Base-by-base conservation (phyloP, 73 alveolate genomes). In the Paramecium pentaurelia region DNA sequence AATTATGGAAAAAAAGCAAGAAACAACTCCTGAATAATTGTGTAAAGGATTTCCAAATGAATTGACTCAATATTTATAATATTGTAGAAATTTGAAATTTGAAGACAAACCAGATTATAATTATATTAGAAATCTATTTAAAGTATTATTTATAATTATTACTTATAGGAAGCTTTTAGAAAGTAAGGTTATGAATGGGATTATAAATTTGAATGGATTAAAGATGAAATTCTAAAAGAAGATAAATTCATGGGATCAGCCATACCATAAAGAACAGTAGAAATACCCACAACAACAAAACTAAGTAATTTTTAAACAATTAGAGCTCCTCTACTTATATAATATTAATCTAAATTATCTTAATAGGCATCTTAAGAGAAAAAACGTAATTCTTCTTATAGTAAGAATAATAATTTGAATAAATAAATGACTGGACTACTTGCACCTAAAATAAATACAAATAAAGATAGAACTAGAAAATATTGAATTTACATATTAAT, bases 21-120 rank as follows among this genome's bases (percentile, higher is more conserved):
- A 96, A 58, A 94, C 97, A 1, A 10, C 97, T 9, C 84, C 95
- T 7, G 98, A 94, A 27, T 94, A 94, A 27, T 92, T 96, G 8
- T 96, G 99, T 75, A 83, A 92, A 44, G 95, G 95, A 8, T 84
- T 94, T 28, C 99, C 99, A 2, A 51, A 58, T 25, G 98, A 96
- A 77, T 94, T 96, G 49, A 64, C 92, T 20, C 88, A 90, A 70
- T 96, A 95, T 85, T 38, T 96, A 75, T 34, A 94, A 14, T 96
- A 96, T 86, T 93, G 96, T 27, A 85, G 95, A 77, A 30, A 75
- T 54, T 59, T 96, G 9, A 85, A 95, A 75, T 96, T 96, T 75
- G 98, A 96, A 86, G 99, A 94, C 58, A 93, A 96, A 47, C 98
- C 98, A 0, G 97, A 93, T 87, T 93, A 94, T 37, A 20, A 44